These are phyloP conservation scores for Hymenoscyphus occultus DNA, from an alignment of 2,329 filamentous ascomycete species.

Conservation along the genomic window DNA sequence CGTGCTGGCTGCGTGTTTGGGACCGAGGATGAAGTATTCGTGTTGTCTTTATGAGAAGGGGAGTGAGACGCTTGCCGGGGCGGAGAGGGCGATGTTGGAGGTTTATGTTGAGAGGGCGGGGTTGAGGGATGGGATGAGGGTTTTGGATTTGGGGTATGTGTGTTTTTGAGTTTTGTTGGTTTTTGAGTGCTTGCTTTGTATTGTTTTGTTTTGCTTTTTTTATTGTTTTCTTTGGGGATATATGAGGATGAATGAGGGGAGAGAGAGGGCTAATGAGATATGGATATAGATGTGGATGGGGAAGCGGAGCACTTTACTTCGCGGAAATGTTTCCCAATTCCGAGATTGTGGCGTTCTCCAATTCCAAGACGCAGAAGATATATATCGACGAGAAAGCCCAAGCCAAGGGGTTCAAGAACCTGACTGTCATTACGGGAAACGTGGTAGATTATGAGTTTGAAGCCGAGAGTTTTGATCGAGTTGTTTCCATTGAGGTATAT, in stretches of 20 bases:
- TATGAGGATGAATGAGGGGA: not conserved
- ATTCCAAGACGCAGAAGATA: constrained; percentile 65
- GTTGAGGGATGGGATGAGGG: constrained; percentile 36
- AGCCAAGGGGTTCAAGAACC: constrained; percentile 55
- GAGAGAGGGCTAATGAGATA: constrained; percentile 5
- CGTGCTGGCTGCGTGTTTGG: constrained; percentile 58
- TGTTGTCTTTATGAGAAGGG: constrained; percentile 63
- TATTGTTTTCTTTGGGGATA: not conserved
- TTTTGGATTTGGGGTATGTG: constrained; percentile 33
- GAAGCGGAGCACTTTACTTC: constrained; percentile 61
- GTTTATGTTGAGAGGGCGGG: constrained; percentile 58
- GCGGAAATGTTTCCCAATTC: constrained; percentile 62
- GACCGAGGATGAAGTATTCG: constrained; percentile 72
- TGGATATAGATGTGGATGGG: constrained; percentile 62
- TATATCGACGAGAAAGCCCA: constrained; percentile 61
- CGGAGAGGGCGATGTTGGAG: constrained; percentile 64
- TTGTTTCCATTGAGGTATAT: constrained; percentile 59
- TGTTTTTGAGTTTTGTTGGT: not conserved
- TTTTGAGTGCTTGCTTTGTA: not conserved
- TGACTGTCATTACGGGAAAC: constrained; percentile 64
- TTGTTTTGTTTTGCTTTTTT: not conserved
- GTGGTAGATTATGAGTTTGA: constrained; percentile 65
- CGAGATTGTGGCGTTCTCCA: constrained; percentile 64
- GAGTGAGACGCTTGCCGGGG: constrained; percentile 60
- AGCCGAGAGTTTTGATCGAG: constrained; percentile 56